These are phyloP conservation scores for Alternaria consortialis DNA, from an alignment of 2,329 filamentous ascomycete species.

Conservation along the genomic window DNA sequence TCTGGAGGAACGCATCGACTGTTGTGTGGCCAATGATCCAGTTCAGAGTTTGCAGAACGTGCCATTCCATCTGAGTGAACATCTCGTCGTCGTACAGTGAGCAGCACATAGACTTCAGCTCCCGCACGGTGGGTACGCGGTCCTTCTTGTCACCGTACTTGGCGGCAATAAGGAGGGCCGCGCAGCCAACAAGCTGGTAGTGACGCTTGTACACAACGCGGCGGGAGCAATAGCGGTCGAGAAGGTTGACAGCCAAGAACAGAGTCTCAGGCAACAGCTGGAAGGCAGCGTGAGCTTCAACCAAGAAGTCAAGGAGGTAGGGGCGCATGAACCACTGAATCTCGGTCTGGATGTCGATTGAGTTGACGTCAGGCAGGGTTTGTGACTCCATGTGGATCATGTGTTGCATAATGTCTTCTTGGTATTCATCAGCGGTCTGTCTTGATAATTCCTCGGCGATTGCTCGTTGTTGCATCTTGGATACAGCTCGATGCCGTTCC, in stretches of 20 bases:
- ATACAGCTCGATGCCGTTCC: conserved; percentile 79
- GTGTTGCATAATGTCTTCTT: conserved; percentile 92
- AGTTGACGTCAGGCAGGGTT: conserved; percentile 93
- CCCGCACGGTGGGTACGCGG: conserved; percentile 94
- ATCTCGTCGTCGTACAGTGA: conserved; percentile 98
- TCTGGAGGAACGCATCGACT: conserved; percentile 89
- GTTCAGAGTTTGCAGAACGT: conserved; percentile 95
- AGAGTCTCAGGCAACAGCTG: conserved; percentile 92
- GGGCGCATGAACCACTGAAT: conserved; percentile 99
- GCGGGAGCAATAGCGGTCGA: conserved; percentile 97
- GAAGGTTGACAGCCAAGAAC: conserved; percentile 93
- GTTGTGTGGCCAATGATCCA: conserved; percentile 97
- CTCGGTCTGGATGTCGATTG: conserved; percentile 98
- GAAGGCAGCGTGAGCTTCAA: conserved; percentile 96
- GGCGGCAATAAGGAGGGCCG: conserved; percentile 92
- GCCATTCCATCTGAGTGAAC: conserved; percentile 99
- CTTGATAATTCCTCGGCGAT: conserved; percentile 90
- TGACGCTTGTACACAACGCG: conserved; percentile 99
- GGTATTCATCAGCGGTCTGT: conserved; percentile 86
- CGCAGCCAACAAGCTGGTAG: conserved; percentile 97
- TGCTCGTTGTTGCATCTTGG: conserved; percentile 83
- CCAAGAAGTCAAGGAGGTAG: conserved; percentile 96
- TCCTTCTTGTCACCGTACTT: conserved; percentile 99
- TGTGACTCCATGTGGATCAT: conserved; percentile 96
- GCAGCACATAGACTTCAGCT: conserved; percentile 99